Percentiles rank a stretch among this genome's conserved stretches.
These are phyloP conservation scores for Warburgia ugandensis DNA, from an alignment of 164 flowering plant genomes.

Conservation along the genomic window DNA sequence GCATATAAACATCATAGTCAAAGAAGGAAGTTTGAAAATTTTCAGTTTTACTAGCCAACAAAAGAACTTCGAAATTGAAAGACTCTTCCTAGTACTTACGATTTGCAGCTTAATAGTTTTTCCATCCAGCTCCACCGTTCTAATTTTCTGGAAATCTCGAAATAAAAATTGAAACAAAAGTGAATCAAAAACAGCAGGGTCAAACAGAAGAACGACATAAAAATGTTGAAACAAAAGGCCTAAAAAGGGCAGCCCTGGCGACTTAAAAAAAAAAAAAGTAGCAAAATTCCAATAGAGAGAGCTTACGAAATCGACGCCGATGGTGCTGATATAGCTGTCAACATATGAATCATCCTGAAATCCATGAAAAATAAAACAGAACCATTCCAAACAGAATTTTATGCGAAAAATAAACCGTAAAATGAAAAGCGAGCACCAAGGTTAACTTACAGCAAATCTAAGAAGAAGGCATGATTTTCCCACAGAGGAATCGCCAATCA, in stretches of 20 bases:
- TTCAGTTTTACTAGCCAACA: background rate
- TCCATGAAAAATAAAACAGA: background rate
- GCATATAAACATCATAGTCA: no score
- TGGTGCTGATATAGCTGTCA: constrained; percentile 72
- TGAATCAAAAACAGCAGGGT: background rate
- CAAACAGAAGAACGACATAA: background rate
- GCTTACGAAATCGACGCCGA: constrained; percentile 67
- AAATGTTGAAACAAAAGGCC: background rate
- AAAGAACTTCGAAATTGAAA: background rate
- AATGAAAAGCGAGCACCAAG: background rate
- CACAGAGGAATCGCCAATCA: constrained; percentile 49
- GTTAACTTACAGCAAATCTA: constrained; percentile 47
- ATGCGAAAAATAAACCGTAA: background rate
- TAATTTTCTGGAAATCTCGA: constrained; percentile 44
- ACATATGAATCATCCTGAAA: constrained; percentile 70
- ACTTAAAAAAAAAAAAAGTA: background rate
- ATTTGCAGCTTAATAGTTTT: constrained; percentile 65
- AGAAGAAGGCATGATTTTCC: constrained; percentile 70
- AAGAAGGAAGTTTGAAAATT: background rate
- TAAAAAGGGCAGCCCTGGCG: background rate
- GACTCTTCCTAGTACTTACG: constrained; percentile 28
- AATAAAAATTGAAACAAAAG: background rate
- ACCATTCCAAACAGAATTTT: background rate
- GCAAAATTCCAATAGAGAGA: background rate
- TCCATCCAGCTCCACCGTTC: constrained; percentile 61